Conservation (phyloP, 257 asterid species). For the Lavandula angustifolia region DNA sequence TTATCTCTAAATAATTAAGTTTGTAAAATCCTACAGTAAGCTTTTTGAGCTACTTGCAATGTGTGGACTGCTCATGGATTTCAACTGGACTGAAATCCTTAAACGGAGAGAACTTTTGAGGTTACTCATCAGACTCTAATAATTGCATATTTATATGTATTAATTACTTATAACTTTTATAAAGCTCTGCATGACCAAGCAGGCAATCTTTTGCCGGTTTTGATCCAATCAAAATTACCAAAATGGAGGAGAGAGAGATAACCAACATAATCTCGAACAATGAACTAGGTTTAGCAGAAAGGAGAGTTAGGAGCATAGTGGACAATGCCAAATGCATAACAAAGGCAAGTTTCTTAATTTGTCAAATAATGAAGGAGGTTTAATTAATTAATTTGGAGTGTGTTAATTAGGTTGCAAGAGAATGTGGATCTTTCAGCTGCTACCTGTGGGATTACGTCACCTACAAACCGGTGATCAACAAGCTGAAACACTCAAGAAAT, state of each 20-base stretch:
- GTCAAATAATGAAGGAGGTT: background rate
- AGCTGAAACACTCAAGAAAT: conserved; percentile 62
- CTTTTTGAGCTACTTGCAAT: conserved; percentile 86
- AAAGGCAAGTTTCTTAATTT: conserved; percentile 49
- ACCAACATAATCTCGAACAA: conserved; percentile 49
- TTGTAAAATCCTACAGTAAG: conserved; percentile 41
- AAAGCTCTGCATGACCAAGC: background rate
- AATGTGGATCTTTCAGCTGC: conserved; percentile 81
- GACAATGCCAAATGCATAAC: conserved; percentile 85
- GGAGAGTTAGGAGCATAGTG: conserved; percentile 78
- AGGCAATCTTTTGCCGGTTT: conserved; percentile 78
- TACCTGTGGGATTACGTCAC: conserved; percentile 80
- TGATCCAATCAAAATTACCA: conserved; percentile 62
- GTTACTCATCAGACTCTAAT: conserved; percentile 32
- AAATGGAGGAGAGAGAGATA: conserved; percentile 81
- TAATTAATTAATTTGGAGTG: background rate
- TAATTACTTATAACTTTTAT: too few relatives aligned
- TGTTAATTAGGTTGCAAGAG: conserved; percentile 53
- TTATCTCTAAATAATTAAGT: too few relatives aligned
- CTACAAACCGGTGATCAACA: conserved; percentile 79
- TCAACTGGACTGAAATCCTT: conserved; percentile 88
- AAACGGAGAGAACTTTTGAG: conserved; percentile 66
- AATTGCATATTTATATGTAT: background rate
- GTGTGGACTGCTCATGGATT: conserved; percentile 94
- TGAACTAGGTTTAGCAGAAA: conserved; percentile 60